Base-by-base conservation (phyloP, 805 yeast genomes). In the Candida maris region DNA sequence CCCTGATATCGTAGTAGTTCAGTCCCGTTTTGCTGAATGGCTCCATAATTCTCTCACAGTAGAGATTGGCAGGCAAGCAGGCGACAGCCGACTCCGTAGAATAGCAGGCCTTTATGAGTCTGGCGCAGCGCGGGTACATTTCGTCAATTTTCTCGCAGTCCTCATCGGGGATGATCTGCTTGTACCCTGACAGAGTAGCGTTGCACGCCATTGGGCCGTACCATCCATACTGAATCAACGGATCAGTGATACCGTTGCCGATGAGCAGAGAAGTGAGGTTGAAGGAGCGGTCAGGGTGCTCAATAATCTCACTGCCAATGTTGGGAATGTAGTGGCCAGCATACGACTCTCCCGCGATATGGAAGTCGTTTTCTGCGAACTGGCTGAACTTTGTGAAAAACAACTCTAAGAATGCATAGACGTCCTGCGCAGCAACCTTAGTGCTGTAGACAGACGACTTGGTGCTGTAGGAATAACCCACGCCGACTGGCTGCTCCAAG, bases 291-390 rank as follows among this genome's bases (percentile, higher is more conserved):
- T 52, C 57, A 17, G 73, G 68, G 52, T 84, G 86, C 26, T 75
- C 67, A 51, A 85, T 65, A 50, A 88, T 86, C 61, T 86, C 95
- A 40, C 75, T 59, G 6, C 95, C 95, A 62, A 88, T 85, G 7
- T 75, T 85, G 15, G 98, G 98, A 47, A 89, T 84, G 64, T 91
- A 89, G 57, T 87, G 94, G 34, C 97, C 96, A 14, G 91, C 96
- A 55, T 89, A 88, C 6, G 94, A 83, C 59, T 88, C 96, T 48
- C 96, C 96, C 29, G 96, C 82, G 57, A 88, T 84, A 61, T 87
- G 95, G 74, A 88, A 85, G 34, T 73, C 75, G 40, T 61, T 53
- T 5, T 40, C 31, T 38, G 74, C 67, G 57, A 75, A 83, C 44
- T 74, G 67, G 19, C 74, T 71, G 70, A 85, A 85, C 55, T 83